These are phyloP conservation scores for Apiospora malaysiana DNA, from an alignment of 2,329 filamentous ascomycete species.

Conservation along the genomic window DNA sequence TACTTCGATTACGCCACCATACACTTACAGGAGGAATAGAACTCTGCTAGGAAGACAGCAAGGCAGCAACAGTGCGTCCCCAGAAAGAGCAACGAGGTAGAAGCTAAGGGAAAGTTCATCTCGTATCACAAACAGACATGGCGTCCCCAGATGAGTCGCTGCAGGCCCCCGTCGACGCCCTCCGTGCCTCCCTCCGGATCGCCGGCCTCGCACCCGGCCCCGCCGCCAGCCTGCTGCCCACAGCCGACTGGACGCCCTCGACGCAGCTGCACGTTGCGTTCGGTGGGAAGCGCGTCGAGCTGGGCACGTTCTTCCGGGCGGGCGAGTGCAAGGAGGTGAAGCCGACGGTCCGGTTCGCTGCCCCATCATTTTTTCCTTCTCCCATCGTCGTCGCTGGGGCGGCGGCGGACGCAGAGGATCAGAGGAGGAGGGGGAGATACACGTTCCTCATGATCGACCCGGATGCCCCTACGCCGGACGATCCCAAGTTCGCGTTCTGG, in stretches of 20 bases:
- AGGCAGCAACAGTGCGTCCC: neutral
- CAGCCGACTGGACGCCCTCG: constrained; percentile 36
- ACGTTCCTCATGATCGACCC: constrained; percentile 58
- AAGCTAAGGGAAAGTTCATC: neutral
- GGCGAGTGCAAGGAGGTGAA: constrained; percentile 41
- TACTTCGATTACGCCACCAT: too few species aligned
- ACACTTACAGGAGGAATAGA: too few species aligned
- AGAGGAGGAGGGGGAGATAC: constrained; percentile 48
- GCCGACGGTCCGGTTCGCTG: constrained; percentile 29
- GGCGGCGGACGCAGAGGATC: constrained; percentile 36
- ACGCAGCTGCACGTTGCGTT: constrained; percentile 46
- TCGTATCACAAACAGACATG: neutral
- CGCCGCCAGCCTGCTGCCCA: neutral
- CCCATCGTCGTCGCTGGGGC: neutral
- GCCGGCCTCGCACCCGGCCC: neutral
- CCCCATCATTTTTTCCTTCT: neutral
- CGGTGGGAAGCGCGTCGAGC: constrained; percentile 39
- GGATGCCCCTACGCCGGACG: constrained; percentile 60
- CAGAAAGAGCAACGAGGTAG: neutral
- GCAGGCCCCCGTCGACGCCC: neutral
- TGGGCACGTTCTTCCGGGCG: constrained; percentile 48
- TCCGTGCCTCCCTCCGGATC: neutral
- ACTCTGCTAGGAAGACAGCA: too few species aligned
- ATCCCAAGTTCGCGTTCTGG: constrained; percentile 62
- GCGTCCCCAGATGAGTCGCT: neutral